Evolutionary conservation across 2,329 filamentous ascomycete species (phyloP).

Genomic region (Hypocrella siamensis): DNA sequence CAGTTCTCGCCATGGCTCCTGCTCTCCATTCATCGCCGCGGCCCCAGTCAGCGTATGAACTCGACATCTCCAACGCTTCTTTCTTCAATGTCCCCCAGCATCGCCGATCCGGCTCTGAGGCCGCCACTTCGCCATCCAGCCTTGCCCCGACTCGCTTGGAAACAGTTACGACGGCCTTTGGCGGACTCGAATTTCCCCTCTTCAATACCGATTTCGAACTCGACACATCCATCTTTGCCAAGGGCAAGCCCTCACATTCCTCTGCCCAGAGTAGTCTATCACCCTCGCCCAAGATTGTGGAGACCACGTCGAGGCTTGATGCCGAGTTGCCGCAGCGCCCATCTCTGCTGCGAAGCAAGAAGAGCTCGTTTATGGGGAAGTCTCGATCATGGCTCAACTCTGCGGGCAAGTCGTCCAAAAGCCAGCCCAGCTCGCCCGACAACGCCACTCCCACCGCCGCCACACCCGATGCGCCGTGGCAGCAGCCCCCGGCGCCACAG

Average conservation of each 20-base stretch:
- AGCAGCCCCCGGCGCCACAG: conserved; percentile 9
- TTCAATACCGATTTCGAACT: conserved; percentile 35
- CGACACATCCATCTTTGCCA: conserved; percentile 27
- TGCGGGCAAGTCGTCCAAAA: conserved; percentile 23
- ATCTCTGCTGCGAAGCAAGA: conserved; percentile 18
- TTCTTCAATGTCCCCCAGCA: conserved; percentile 1
- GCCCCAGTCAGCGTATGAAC: conserved; percentile 3
- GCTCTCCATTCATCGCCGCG: conserved; percentile 1
- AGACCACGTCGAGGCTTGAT: neutral
- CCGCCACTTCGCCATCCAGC: neutral
- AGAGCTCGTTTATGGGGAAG: conserved; percentile 30
- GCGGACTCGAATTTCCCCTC: conserved; percentile 34
- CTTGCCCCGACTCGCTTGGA: neutral
- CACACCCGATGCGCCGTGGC: conserved; percentile 2
- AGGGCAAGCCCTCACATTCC: conserved; percentile 3
- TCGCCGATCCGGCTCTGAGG: neutral
- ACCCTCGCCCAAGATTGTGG: conserved; percentile 1
- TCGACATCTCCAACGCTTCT: conserved; percentile 1
- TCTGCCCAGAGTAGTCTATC: conserved; percentile 3
- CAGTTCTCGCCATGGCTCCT: conserved; percentile 3
- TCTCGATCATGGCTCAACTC: conserved; percentile 35
- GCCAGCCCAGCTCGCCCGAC: conserved; percentile 7
- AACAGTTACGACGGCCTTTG: conserved; percentile 9
- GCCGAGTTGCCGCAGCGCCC: conserved; percentile 4
- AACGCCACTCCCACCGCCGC: conserved; percentile 2